Evolutionary conservation across 169 alveolate species (phyloP), one percentile per base, ranked within the genome.

Genomic region (Babesia ovata): DNA sequence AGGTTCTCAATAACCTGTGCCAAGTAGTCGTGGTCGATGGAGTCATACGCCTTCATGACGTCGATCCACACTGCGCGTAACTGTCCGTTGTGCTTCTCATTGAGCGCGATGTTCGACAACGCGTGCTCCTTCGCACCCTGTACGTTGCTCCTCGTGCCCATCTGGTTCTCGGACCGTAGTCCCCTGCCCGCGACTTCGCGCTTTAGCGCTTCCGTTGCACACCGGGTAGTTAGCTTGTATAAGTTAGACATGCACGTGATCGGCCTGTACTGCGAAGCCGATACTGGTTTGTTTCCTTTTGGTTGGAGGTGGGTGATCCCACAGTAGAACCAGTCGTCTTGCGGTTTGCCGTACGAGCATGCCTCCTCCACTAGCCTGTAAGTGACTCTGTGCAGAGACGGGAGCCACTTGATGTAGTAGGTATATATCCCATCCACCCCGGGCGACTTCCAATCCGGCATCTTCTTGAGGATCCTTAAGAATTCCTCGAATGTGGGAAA

Each of bases 101-200:
- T 56, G 21, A 56, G n/a, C 45, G 42, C 63, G n/a, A 56, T 56
- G 39, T 56, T 56, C 29, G 63, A 1, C 6, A 56, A 21, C 63
- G 42, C 63, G 39, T 56, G 26, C 63, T 56, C 63, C 63, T 56
- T 56, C 7, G 63, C 63, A 16, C 63, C 63, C 39, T 56, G 63
- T 21, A 56, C 63, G 29, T 28, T 13, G 29, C 63, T 21, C 42
- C 16, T 33, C 39, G 39, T 33, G 39, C 39, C 39, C 39, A 33
- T 33, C 39, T 33, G 39, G 39, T 33, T 33, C 39, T 33, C 39
- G 39, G 39, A 33, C 39, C 39, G 39, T 33, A 33, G 39, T 33
- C 39, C 39, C 39, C 39, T n/a, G 63, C 22, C 45, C 3, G 3
- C 63, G 29, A 56, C 63, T 21, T 56, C 63, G 2, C 42, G 16